Evolutionary conservation across 139 green algal genomes (phyloP).

Genomic region (Closterium sp.): DNA sequence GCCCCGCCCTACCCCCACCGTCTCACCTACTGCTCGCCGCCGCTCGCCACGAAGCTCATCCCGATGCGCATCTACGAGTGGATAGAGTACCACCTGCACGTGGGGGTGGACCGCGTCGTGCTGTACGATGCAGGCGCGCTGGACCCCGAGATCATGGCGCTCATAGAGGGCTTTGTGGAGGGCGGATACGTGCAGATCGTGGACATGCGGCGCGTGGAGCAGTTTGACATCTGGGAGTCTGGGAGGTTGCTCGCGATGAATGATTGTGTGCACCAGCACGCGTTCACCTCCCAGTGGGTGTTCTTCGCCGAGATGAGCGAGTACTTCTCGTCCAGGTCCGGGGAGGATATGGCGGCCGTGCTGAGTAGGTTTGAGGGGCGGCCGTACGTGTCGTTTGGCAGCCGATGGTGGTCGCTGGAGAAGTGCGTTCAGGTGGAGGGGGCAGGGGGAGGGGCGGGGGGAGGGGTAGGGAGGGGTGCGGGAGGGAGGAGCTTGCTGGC

Average conservation of each 20-base stretch:
- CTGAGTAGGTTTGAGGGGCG: background rate
- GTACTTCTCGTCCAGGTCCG: conserved; percentile 1
- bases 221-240: conserved; percentile 17
- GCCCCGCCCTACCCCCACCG: conserved; percentile 13
- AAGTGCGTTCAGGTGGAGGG: conserved; percentile 13
- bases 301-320: conserved; percentile 28
- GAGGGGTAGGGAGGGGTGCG: no score
- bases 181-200: conserved; percentile 30
- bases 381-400: conserved; percentile 30
- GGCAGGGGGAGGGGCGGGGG: background rate
- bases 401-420: conserved; percentile 25
- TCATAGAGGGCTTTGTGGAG: conserved; percentile 4
- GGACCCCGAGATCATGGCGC: background rate
- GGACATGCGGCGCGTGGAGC: conserved; percentile 11
- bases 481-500: background rate
- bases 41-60: background rate
- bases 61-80: conserved; percentile 4
- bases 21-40: conserved; percentile 35
- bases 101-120: conserved; percentile 14
- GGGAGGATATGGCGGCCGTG: background rate
- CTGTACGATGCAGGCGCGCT: conserved; percentile 32
- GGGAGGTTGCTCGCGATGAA: conserved; percentile 22
- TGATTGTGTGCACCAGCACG: conserved; percentile 21
- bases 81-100: conserved; percentile 35
- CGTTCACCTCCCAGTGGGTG: conserved; percentile 34